Conservation (phyloP, 176 grass and related monocot genomes). For the Coix lacrymajobi region DNA sequence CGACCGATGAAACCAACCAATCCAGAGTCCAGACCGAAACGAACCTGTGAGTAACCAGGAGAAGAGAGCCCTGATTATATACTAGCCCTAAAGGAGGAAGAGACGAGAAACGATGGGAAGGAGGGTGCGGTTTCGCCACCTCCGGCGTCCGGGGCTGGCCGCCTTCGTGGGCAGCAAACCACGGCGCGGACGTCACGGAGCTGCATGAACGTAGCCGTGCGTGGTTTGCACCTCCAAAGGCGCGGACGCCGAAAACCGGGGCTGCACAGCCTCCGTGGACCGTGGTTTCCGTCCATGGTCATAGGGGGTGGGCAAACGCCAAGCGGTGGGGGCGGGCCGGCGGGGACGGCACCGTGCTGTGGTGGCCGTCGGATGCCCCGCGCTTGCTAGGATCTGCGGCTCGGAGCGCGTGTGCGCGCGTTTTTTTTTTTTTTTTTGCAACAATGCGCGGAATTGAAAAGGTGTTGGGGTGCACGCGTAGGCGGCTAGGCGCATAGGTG, state of each 20-base stretch:
- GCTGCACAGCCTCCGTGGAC: neutral
- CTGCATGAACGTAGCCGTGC: too few relatives aligned
- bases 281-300: constrained; percentile 10
- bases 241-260: constrained; percentile 18
- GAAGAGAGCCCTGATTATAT: neutral
- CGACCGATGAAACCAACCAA: neutral
- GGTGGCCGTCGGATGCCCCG: neutral
- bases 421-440: too few relatives aligned
- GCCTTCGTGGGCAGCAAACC: constrained; percentile 38
- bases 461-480: neutral
- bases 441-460: neutral
- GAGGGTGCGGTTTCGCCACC: constrained; percentile 7
- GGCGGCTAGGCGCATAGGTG: neutral
- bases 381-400: neutral
- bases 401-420: neutral
- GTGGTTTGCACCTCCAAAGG: too few relatives aligned
- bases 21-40: neutral
- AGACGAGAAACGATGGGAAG: neutral
- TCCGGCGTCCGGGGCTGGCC: too few relatives aligned
- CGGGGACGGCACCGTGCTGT: neutral
- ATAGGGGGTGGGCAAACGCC: neutral
- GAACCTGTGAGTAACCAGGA: neutral
- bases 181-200: too few relatives aligned
- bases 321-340: neutral
- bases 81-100: neutral